A percentile compares a stretch with the other conserved stretches of the same genome.
These are phyloP conservation scores for Suillus decipiens DNA, from an alignment of 768 basidiomycete species.

Conservation along the genomic window DNA sequence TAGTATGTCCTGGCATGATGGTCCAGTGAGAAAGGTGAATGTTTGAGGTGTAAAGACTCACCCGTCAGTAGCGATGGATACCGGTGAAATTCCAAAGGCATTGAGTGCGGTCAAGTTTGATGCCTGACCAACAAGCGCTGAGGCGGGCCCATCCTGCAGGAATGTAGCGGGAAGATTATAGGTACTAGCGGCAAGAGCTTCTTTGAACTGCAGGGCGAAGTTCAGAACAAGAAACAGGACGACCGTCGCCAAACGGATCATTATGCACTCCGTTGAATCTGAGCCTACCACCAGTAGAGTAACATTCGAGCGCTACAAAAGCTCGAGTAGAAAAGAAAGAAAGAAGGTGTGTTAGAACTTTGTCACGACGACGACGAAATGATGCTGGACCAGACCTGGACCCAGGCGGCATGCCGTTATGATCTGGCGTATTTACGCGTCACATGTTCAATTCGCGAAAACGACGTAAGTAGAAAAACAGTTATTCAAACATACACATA, in stretches of 20 bases:
- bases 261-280: conserved; percentile 23
- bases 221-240: conserved; percentile 12
- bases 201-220: conserved; percentile 17
- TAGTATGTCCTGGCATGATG: conserved; percentile 61
- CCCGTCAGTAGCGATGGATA: conserved; percentile 50
- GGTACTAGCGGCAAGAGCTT: conserved; percentile 11
- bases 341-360: neutral
- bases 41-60: conserved; percentile 29
- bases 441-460: neutral
- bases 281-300: conserved; percentile 12
- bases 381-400: neutral
- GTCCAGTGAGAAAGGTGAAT: conserved; percentile 8
- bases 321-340: neutral
- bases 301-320: conserved; percentile 20
- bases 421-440: neutral
- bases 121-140: conserved; percentile 3
- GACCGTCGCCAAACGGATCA: conserved; percentile 6
- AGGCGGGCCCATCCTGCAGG: conserved; percentile 14
- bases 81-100: conserved; percentile 41
- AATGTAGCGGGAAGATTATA: conserved; percentile 12
- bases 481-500: conserved; percentile 39
- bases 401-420: neutral
- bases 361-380: neutral
- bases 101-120: conserved; percentile 28
- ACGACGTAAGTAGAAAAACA: conserved; percentile 29